These are phyloP conservation scores for Starmerella powellii DNA, from an alignment of 805 yeast genomes.

Conservation along the genomic window DNA sequence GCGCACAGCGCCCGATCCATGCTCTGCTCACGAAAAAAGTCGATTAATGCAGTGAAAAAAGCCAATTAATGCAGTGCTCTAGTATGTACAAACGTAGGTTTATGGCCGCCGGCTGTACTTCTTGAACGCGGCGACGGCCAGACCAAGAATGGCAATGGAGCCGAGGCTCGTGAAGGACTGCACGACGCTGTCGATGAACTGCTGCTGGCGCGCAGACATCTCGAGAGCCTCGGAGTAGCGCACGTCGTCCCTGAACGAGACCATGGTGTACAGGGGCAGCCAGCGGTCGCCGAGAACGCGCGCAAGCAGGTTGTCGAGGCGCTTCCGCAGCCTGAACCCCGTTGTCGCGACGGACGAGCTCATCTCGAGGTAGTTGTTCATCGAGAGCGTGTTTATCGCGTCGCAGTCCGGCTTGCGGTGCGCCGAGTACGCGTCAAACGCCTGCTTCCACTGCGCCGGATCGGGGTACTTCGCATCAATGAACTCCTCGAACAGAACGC, in stretches of 20 bases:
- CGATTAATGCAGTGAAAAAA: too few species aligned
- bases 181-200: conserved; percentile 31
- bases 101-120: background rate
- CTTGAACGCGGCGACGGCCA: background rate
- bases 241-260: conserved; percentile 75
- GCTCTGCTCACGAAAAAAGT: too few species aligned
- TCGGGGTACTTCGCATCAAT: conserved; percentile 28
- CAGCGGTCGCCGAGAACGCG: conserved; percentile 48
- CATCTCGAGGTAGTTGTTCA: conserved; percentile 78
- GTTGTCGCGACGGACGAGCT: conserved; percentile 60
- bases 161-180: conserved; percentile 4
- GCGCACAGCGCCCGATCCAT: too few species aligned
- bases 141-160: background rate
- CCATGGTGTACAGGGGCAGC: conserved; percentile 87
- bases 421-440: conserved; percentile 45
- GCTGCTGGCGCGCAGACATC: conserved; percentile 43
- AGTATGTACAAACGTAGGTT: background rate
- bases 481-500: conserved; percentile 41
- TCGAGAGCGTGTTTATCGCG: conserved; percentile 67
- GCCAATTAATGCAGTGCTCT: too few species aligned
- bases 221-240: conserved; percentile 57
- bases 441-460: conserved; percentile 29
- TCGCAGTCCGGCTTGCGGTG: conserved; percentile 52
- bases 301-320: conserved; percentile 54
- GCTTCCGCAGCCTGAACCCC: conserved; percentile 51